phyloP scores from a whole-genome alignment of 192 early-diverging fungal species.

The Cladochytrium replicatum region DNA sequence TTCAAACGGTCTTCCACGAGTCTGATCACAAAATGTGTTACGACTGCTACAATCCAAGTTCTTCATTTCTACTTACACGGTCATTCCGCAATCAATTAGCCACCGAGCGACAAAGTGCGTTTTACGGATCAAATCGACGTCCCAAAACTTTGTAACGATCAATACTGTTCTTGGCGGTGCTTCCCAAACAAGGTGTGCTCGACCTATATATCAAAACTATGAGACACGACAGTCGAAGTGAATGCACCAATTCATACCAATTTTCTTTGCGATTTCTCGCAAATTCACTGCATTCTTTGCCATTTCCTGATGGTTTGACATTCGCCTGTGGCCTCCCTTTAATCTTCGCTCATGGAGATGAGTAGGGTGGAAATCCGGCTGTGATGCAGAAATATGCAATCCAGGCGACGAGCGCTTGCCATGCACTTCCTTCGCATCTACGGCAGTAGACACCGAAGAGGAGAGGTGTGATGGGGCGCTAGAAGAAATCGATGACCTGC shows the following conservation, averaged over 20 bases:
- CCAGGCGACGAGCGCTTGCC: too few species aligned
- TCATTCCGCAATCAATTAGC: slow-evolving; percentile 25
- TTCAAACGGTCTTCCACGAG: slow-evolving; percentile 16
- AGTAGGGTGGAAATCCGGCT: too few species aligned
- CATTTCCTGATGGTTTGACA: slow-evolving; percentile 21
- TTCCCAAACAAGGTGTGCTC: slow-evolving; percentile 33
- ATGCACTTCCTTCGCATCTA: too few species aligned
- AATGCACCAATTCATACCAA: slow-evolving; percentile 16
- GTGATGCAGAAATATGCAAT: too few species aligned
- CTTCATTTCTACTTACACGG: slow-evolving; percentile 18
- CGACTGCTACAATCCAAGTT: neutral
- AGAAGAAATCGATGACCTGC: too few species aligned
- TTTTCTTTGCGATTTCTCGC: slow-evolving; percentile 39
- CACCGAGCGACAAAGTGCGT: slow-evolving; percentile 29
- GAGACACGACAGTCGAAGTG: neutral
- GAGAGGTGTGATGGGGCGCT: too few species aligned
- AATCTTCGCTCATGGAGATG: too few species aligned
- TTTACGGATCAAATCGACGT: slow-evolving; percentile 21
- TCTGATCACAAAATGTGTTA: neutral
- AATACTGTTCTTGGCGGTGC: slow-evolving; percentile 26
- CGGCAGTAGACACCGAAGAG: too few species aligned
- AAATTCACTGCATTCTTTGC: slow-evolving; percentile 41
- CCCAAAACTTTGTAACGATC: slow-evolving; percentile 36
- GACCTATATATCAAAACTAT: slow-evolving; percentile 15
- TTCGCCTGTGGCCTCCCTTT: too few species aligned